Evolutionary conservation across 2,329 filamentous ascomycete species (phyloP).

Genomic region (Pseudogymnoascus sp.): DNA sequence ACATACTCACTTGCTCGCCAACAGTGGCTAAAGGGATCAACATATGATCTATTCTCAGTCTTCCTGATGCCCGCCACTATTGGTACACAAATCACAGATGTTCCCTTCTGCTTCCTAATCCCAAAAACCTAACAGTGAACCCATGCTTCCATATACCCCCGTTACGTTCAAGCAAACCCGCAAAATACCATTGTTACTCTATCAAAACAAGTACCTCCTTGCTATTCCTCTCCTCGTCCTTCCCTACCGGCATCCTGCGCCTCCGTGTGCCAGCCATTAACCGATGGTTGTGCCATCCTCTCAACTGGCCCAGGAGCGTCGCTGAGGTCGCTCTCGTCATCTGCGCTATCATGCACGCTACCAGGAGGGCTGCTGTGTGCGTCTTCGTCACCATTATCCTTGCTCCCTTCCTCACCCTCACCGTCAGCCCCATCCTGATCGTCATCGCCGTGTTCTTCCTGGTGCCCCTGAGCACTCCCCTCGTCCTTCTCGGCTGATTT

Average conservation of each 20-base stretch:
- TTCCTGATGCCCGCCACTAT: not conserved
- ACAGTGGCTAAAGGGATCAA: not conserved
- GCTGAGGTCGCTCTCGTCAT: constrained; percentile 47
- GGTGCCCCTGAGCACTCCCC: not conserved
- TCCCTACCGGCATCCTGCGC: not conserved
- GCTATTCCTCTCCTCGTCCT: not conserved
- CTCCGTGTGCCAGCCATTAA: constrained; percentile 4
- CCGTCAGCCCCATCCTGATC: not conserved
- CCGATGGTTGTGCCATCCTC: not conserved
- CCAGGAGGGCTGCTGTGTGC: constrained; percentile 15
- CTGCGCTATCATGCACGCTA: constrained; percentile 41
- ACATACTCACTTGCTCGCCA: not conserved
- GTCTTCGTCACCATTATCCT: constrained; percentile 8
- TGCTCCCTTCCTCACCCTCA: not conserved
- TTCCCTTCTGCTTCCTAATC: not conserved
- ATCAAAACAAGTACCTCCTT: not conserved
- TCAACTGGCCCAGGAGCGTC: constrained; percentile 30
- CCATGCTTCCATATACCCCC: not conserved
- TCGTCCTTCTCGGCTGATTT: not conserved
- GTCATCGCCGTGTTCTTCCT: not conserved
- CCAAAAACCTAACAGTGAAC: not conserved
- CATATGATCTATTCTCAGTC: not conserved
- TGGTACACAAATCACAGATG: not conserved
- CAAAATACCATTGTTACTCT: not conserved
- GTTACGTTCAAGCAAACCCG: not conserved